Conservation (phyloP, 176 grass and related monocot genomes). For the Typha latifolia region DNA sequence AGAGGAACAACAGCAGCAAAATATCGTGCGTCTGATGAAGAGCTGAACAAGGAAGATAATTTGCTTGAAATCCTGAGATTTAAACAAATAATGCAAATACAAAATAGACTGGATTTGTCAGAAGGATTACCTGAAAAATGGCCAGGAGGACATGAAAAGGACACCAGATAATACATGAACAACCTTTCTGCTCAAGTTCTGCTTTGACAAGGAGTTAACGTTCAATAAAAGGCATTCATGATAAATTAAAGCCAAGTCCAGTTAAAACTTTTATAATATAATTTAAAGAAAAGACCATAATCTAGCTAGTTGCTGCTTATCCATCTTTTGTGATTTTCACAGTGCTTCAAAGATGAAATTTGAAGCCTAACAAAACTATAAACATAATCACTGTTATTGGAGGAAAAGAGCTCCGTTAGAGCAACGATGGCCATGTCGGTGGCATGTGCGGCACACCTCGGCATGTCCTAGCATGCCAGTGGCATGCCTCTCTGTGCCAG, state of each 20-base stretch:
- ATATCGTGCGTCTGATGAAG: constrained; percentile 49
- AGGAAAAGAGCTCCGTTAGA: too few relatives aligned
- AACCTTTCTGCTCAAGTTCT: constrained; percentile 87
- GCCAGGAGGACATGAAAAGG: constrained; percentile 87
- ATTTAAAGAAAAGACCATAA: neutral
- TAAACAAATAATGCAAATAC: neutral
- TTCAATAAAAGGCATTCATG: constrained; percentile 1
- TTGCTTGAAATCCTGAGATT: neutral
- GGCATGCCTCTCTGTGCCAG: too few relatives aligned
- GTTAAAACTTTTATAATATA: neutral
- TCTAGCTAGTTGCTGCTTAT: too few relatives aligned
- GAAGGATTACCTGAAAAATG: constrained; percentile 59
- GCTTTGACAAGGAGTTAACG: constrained; percentile 13
- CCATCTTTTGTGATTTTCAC: too few relatives aligned
- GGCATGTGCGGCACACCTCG: too few relatives aligned
- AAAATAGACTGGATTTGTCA: neutral
- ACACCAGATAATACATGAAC: constrained; percentile 82
- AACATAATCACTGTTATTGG: too few relatives aligned
- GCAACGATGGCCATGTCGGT: too few relatives aligned
- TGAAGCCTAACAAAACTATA: too few relatives aligned
- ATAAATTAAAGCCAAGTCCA: neutral
- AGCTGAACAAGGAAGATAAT: constrained; percentile 29
- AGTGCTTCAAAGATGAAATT: too few relatives aligned
- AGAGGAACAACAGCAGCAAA: constrained; percentile 71
- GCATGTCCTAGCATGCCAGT: too few relatives aligned